phyloP scores from a whole-genome alignment of 2,329 filamentous ascomycete genomes.

The Trichoderma citrinoviride region DNA sequence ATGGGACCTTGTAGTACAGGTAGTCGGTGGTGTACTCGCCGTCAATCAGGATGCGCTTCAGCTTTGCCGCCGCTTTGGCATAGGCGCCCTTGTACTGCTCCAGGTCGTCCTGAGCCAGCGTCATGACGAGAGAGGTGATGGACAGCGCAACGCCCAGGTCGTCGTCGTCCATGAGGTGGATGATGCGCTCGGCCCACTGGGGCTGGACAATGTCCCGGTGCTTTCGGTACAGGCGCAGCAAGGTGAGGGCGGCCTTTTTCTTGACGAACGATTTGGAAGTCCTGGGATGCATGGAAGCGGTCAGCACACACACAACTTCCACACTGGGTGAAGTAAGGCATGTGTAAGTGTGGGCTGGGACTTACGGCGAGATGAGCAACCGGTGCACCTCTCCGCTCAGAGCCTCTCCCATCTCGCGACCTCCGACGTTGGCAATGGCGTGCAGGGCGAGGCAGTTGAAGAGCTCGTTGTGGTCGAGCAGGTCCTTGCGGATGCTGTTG shows the following conservation, averaged over 20 bases:
- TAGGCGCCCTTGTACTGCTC: conserved; percentile 94
- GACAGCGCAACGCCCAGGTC: conserved; percentile 94
- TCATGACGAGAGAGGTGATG: conserved; percentile 92
- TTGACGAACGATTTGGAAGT: conserved; percentile 95
- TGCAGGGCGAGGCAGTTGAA: conserved; percentile 97
- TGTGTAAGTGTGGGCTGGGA: conserved; percentile 39
- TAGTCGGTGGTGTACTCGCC: conserved; percentile 88
- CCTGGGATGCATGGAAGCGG: conserved; percentile 30
- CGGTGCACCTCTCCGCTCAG: conserved; percentile 88
- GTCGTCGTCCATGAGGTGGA: conserved; percentile 96
- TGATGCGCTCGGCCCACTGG: conserved; percentile 96
- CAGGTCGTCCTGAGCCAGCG: conserved; percentile 88
- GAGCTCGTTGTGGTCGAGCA: conserved; percentile 91
- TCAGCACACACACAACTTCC: conserved; percentile 4
- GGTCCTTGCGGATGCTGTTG: conserved; percentile 96
- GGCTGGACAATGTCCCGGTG: conserved; percentile 89
- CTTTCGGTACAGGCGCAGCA: conserved; percentile 92
- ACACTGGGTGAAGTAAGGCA: not conserved
- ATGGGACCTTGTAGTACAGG: conserved; percentile 99
- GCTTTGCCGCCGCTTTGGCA: conserved; percentile 82
- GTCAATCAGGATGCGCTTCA: conserved; percentile 89
- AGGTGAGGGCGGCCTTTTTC: conserved; percentile 94
- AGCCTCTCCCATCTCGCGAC: conserved; percentile 95
- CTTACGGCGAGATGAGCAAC: conserved; percentile 84
- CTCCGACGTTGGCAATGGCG: conserved; percentile 95